Base-by-base conservation (phyloP, 2,329 filamentous ascomycete species). In the Penicillium thymicola region DNA sequence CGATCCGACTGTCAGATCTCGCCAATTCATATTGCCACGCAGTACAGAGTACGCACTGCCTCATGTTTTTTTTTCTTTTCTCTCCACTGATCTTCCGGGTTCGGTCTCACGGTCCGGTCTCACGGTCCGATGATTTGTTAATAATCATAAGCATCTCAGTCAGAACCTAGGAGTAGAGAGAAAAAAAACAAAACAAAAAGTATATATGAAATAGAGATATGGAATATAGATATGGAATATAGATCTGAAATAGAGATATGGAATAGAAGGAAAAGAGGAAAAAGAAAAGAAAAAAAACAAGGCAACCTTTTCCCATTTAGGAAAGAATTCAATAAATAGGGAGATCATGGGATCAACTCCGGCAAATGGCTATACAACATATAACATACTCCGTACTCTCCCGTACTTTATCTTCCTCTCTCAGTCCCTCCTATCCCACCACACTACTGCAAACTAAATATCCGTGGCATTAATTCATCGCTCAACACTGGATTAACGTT, bases 1-100 rank as follows among this genome's bases (percentile, higher is more conserved):
- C 57, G 58, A 63, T 61, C 40, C 58, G 46, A 52, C 37, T 62
- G 63, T 64, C 63, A 65, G 63, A 65, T 65, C 62, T 51, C 16
- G 30, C 9, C 14, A 25, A 37, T 37, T 28, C 8, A n/a, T 62
- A 62, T 62, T 61, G 56, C 60, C 60, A 62, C 60, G 58, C 30
- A 30, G 9, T n/a, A 21, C 21, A 21, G 21, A 21, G 21, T 21
- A 47, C 51, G 14, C 41, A 36, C 25, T 45, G 38, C 11, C 41
- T 38, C 2, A 21, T 21, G 21, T 38, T 38, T 38, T 25, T 25
- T 43, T 46, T 44, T 32, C 28, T 42, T 44, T 40, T 10, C 11
- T 9, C 41, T 36, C 51, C 44, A 48, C 34, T 49, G 37, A 54
- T 51, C 46, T 44, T 36, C 46, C 46, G 36, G 42, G 54, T 45